phyloP scores from a whole-genome alignment of 768 basidiomycete species.

The Naganishia friedmannii region DNA sequence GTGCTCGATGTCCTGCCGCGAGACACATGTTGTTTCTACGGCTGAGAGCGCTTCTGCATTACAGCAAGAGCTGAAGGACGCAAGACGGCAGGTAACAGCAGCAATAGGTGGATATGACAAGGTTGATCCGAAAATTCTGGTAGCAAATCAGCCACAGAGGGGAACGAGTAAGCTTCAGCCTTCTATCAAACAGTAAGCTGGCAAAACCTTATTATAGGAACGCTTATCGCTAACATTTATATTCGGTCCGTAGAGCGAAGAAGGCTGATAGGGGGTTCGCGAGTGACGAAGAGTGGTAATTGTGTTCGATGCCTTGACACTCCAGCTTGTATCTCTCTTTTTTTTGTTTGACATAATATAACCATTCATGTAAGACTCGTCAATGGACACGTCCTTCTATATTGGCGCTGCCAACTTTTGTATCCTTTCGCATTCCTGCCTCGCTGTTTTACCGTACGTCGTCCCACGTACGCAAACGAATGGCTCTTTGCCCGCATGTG shows the following conservation, averaged over 20 bases:
- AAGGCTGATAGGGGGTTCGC: slow-evolving; percentile 11
- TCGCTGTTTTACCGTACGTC: slow-evolving; percentile 11
- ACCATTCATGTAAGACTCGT: no score
- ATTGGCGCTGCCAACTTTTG: slow-evolving; percentile 18
- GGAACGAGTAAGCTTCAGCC: slow-evolving; percentile 20
- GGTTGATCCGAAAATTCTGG: slow-evolving; percentile 9
- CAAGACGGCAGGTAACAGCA: not conserved
- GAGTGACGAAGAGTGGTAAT: slow-evolving; percentile 12
- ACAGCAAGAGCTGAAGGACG: slow-evolving; percentile 3
- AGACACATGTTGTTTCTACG: no score
- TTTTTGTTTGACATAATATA: not conserved
- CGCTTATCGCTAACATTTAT: not conserved
- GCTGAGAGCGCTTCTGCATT: not conserved
- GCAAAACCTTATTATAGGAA: not conserved
- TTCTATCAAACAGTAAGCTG: slow-evolving; percentile 15
- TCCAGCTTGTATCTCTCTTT: not conserved
- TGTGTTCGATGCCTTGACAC: not conserved
- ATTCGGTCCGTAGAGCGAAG: not conserved
- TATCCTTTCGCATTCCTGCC: slow-evolving; percentile 20
- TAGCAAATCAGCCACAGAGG: not conserved
- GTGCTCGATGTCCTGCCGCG: no score
- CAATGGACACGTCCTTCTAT: not conserved
- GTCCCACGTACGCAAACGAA: slow-evolving; percentile 19
- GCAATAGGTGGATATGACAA: slow-evolving; percentile 14
- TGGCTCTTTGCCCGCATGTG: slow-evolving; percentile 13